These are phyloP conservation scores for Pyracantha coccinea DNA, from an alignment of 331 rosid species.

Conservation along the genomic window DNA sequence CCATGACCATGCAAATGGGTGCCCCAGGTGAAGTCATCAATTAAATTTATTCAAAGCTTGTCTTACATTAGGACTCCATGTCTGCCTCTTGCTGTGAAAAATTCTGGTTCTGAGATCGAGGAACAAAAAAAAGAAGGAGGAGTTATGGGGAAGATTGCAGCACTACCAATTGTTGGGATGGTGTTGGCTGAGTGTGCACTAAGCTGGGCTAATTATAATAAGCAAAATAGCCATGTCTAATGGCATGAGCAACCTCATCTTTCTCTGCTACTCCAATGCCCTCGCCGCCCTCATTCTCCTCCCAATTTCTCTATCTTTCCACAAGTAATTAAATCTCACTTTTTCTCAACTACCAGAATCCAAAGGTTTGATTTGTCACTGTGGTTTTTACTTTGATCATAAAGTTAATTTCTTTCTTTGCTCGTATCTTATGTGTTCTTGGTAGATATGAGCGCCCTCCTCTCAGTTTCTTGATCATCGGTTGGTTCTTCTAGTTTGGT, in stretches of 20 bases:
- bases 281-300: slow-evolving; percentile 61
- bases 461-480: slow-evolving; percentile 33
- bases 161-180: slow-evolving; percentile 58
- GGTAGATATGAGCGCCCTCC: slow-evolving; percentile 56
- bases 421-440: neutral
- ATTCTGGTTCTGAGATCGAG: neutral
- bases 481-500: slow-evolving; percentile 51
- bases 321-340: slow-evolving; percentile 26
- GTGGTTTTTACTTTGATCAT: neutral
- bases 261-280: slow-evolving; percentile 59
- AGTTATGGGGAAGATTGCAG: slow-evolving; percentile 32
- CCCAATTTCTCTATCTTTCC: slow-evolving; percentile 44
- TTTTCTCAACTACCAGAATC: neutral
- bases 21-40: neutral
- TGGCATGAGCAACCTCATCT: slow-evolving; percentile 61
- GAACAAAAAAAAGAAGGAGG: neutral
- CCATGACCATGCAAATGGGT: neutral
- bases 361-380: neutral
- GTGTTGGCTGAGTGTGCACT: slow-evolving; percentile 55
- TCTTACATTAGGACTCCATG: neutral
- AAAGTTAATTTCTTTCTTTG: neutral
- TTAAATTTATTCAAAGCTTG: neutral
- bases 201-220: slow-evolving; percentile 50
- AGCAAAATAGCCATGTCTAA: slow-evolving; percentile 58
- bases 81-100: neutral